Evolutionary conservation across 805 yeast species (phyloP).

Genomic region (Spathaspora sp.): DNA sequence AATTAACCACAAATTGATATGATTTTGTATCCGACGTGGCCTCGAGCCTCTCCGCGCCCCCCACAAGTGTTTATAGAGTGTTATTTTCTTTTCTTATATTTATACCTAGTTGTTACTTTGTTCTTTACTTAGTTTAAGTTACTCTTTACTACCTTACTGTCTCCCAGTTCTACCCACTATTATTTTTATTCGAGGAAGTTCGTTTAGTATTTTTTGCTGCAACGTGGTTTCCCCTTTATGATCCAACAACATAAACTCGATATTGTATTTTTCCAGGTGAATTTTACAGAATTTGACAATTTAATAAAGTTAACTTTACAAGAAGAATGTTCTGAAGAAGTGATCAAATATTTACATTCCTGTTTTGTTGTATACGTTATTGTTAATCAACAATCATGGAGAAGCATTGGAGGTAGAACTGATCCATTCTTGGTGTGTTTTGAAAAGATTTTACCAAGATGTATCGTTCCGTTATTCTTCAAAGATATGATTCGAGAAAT

Average conservation of each 20-base stretch:
- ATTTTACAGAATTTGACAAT: background rate
- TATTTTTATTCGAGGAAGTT: background rate
- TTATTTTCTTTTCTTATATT: background rate
- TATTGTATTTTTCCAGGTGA: background rate
- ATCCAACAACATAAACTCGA: background rate
- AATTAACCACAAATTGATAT: background rate
- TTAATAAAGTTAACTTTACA: background rate
- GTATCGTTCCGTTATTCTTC: background rate
- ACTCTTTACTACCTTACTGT: too few relatives aligned
- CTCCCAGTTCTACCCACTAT: background rate
- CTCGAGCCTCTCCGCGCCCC: background rate
- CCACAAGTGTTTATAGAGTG: background rate
- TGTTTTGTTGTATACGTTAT: background rate
- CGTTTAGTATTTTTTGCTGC: background rate
- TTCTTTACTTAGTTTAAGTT: too few relatives aligned
- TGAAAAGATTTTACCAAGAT: background rate
- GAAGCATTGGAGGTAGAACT: background rate
- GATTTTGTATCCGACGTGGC: background rate
- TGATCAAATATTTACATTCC: background rate
- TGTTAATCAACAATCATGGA: constrained; percentile 1
- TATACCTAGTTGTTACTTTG: too few relatives aligned
- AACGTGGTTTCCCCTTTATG: background rate
- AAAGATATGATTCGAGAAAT: constrained; percentile 4
- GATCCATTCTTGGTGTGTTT: background rate
- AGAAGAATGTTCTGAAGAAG: background rate